A percentile compares a stretch with the other conserved stretches of the same genome.
Evolutionary conservation across 2,329 filamentous ascomycete genomes (phyloP).

Genomic region (Fusarium graminum): DNA sequence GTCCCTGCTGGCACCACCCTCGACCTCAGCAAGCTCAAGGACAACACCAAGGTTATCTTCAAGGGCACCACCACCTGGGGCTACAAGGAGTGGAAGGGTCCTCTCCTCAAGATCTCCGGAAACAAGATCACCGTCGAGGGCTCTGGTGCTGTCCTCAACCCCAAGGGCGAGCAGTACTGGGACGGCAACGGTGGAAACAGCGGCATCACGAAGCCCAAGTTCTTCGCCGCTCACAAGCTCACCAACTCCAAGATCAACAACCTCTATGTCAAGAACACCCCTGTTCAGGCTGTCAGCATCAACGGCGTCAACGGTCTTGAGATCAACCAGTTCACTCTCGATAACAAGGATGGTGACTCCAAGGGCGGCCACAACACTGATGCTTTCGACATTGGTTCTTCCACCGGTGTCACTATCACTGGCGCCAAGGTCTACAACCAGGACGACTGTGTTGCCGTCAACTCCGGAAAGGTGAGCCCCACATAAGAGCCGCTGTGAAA

Average conservation of each 20-base stretch:
- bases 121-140: conserved; percentile 44
- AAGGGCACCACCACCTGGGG: conserved; percentile 44
- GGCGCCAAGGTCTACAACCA: conserved; percentile 69
- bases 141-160: conserved; percentile 40
- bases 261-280: conserved; percentile 58
- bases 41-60: conserved; percentile 44
- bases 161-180: conserved; percentile 43
- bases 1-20: conserved; percentile 42
- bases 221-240: conserved; percentile 42
- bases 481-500: fast-evolving
- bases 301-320: conserved; percentile 53
- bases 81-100: conserved; percentile 45
- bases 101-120: conserved; percentile 40
- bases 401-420: conserved; percentile 63
- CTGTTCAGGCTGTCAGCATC: conserved; percentile 58
- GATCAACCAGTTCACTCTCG: conserved; percentile 55
- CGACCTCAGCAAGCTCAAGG: conserved; percentile 40
- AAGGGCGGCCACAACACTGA: conserved; percentile 66
- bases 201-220: conserved; percentile 45
- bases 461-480: conserved; percentile 58
- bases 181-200: conserved; percentile 40
- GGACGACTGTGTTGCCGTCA: conserved; percentile 71
- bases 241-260: conserved; percentile 53
- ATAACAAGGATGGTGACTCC: conserved; percentile 55
- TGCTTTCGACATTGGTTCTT: conserved; percentile 68